Base-by-base conservation (phyloP, 305 asterid species). In the Ajuga reptans region DNA sequence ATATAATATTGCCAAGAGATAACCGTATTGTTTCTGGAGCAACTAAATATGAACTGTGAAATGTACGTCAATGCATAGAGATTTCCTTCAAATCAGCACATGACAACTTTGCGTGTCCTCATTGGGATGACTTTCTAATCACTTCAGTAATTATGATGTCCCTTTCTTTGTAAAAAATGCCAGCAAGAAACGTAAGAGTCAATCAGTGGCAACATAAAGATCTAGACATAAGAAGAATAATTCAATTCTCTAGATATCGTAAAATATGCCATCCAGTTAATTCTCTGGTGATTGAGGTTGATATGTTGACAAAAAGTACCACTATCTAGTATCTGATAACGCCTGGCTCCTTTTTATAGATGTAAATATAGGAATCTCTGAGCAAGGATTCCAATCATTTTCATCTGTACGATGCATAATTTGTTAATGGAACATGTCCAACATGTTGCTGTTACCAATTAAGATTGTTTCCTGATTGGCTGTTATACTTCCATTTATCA, bases 41-140 rank as follows among this genome's bases (percentile, higher is more conserved):
- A 33, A 39, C 24, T 68, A 57, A 39, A 17, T 21, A 8, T 53
- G 59, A 31, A 24, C 60, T 42, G 36, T 68, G 29, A 21, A 52
- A 58, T 58, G n/a, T 47, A 29, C 57, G 66, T 57, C 37, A 16
- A 74, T 58, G 72, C 61, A 24, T 39, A 49, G 15, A 33, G 46
- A 63, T 45, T 43, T 33, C 61, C 43, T 29, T 56, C 53, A 17
- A 9, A 31, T 53, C 42, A 71, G 24, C 39, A 45, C 41, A 53
- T 17, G 43, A 39, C 42, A 56, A 36, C 53, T 5, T 56, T 64
- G 66, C 51, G 42, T 33, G 53, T 34, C 59, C 9, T 58, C 17
- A 45, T 39, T 61, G 42, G 21, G 17, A 10, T 54, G 24, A 12
- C 39, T 3, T 56, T n/a, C 36, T 45, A 45, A 34, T 34, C 50